Evolutionary conservation across 2,329 filamentous ascomycete genomes (phyloP), one percentile per base, ranked within the genome.

Genomic region (Helotiales sp.): DNA sequence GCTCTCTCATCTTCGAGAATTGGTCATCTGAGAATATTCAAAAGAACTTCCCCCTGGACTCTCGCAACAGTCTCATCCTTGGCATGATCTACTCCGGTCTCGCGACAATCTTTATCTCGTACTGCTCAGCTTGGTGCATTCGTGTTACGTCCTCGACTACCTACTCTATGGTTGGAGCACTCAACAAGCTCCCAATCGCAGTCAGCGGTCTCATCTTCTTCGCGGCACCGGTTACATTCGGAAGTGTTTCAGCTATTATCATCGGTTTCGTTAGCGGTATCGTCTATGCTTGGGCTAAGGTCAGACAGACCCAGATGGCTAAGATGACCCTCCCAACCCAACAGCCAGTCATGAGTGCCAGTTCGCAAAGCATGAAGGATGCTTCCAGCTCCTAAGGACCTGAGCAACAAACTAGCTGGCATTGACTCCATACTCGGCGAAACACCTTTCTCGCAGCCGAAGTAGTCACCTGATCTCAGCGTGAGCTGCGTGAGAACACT

Each of bases 81-180:
- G 90, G 93, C 70, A 97, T 98, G 90, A 78, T 98, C 70, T 89
- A 98, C 76, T 97, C 95, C 5, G 95, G 95, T 59, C 81, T 97
- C 54, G 93, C 87, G 33, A 90, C 93, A 51, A 93, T 98, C 70
- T 96, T 97, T 78, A 99, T 99, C 75, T 98, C 93, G n/a, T 99
- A 99, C 82, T 96, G 92, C 71, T 97, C 93, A 15, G 95, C 95
- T 34, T 99, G 95, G 95, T 98, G 95, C 73, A 96, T 99, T 63
- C 93, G 95, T 66, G 90, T 96, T 64, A 98, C 95, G 7, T 96
- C 93, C 0, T 97, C 93, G 17, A 99, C 95, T 8, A 99, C 95
- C 2, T 99, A 98, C 80, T 96, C 91, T 29, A 98, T 99, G 93
- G 95, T 98, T 56, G 95, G 95, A 62, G 91, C 93, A 17, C 81